A percentile compares a stretch with the other conserved stretches of the same genome.
phyloP scores from a whole-genome alignment of 208 protist species.

The Naegleria fowleri region DNA sequence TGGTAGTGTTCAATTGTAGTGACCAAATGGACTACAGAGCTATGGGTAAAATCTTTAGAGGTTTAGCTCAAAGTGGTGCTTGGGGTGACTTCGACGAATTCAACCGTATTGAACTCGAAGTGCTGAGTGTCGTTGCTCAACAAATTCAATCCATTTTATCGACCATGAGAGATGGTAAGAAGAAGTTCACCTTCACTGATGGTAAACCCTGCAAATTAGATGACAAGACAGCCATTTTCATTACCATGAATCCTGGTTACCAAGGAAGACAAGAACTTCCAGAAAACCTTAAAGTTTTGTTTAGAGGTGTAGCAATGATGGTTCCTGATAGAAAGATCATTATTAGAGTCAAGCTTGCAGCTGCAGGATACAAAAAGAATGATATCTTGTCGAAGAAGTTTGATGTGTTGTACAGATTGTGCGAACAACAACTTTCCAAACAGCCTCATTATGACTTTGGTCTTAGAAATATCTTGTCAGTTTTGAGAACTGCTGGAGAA shows the following conservation, averaged over 20 bases:
- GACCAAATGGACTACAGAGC: conserved; percentile 84
- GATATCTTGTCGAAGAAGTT: conserved; percentile 86
- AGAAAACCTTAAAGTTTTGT: conserved; percentile 96
- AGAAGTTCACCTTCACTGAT: conserved; percentile 84
- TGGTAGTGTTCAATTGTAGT: conserved; percentile 86
- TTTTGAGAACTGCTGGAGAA: conserved; percentile 86
- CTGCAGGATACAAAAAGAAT: conserved; percentile 81
- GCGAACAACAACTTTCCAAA: conserved; percentile 94
- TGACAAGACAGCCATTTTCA: conserved; percentile 89
- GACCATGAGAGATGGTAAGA: conserved; percentile 80
- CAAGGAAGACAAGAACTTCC: conserved; percentile 94
- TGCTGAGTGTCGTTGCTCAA: conserved; percentile 85
- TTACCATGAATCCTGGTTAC: conserved; percentile 98
- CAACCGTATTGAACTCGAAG: conserved; percentile 85
- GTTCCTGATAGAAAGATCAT: conserved; percentile 94
- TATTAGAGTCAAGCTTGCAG: conserved; percentile 89
- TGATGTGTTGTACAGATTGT: conserved; percentile 87
- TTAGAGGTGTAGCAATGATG: conserved; percentile 97
- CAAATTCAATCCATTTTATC: conserved; percentile 81
- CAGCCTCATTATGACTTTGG: conserved; percentile 97
- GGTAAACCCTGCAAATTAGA: conserved; percentile 71
- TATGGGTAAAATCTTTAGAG: conserved; percentile 87
- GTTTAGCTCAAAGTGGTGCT: conserved; percentile 82
- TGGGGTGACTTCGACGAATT: conserved; percentile 89
- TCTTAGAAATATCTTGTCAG: conserved; percentile 94